Base-by-base conservation (phyloP, 495 filamentous ascomycete species). In the Clavariopsis aquatica region DNA sequence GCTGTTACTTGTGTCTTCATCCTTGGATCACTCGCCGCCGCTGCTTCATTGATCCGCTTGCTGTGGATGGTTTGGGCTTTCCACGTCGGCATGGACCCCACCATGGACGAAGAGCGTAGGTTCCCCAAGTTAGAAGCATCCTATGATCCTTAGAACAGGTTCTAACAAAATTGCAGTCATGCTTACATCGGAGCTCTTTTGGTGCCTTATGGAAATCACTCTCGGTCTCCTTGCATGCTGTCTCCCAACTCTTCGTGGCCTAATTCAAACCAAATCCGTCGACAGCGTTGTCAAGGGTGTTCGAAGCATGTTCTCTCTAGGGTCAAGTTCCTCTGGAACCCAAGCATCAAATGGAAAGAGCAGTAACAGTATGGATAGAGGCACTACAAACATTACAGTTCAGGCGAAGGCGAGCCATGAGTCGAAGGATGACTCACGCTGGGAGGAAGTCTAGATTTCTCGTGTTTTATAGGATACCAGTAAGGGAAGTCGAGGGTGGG, bases 231-330 rank as follows among this genome's bases (percentile, higher is more conserved):
- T 60, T 22, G 57, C 57, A 31, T n/a, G 22, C 17, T 60, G 45
- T 19, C 46, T 60, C 17, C 57, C 57, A 12, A 60, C 57, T 8
- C 47, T 60, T 10, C 27, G 57, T 7, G 43, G 45, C 15, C 29
- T 60, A 1, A 17, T 51, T 28, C 49, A 51, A 27, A 46, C 8
- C 20, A 46, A 49, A 3, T 59, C 56, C 1, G 36, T 46, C 17
- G 56, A 59, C 56, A 59, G 43, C 24, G 56, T 59, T 13, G 4
- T 59, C 38, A 41, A 43, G 38, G 27, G 43, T 15, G 38, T 59
- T 17, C 56, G 56, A 46, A 59, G 56, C 23, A 26, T 47, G 38
- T 49, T 59, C 13, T 59, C 56, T 19, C 13, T 49, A 8, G 23
- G 56, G 19, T 59, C 56, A 20, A 29, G 51, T n/a, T 15, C 38